These are phyloP conservation scores for Aspergillus brasiliensis DNA, from an alignment of 2,329 filamentous ascomycete genomes.

Conservation along the genomic window DNA sequence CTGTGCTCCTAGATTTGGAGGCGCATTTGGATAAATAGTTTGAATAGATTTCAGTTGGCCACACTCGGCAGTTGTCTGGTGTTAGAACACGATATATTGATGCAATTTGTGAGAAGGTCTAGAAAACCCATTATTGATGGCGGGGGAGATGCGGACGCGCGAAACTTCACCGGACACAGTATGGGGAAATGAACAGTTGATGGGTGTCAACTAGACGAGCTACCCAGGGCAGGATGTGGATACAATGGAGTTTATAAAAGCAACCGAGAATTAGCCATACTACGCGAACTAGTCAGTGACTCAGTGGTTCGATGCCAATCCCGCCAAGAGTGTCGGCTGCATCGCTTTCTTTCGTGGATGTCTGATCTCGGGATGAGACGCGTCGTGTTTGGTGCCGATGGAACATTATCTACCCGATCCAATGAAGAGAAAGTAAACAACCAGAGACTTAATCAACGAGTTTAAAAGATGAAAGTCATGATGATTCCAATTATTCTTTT, in stretches of 20 bases:
- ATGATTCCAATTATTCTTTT: too few species aligned
- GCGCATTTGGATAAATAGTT: slow-evolving; percentile 18
- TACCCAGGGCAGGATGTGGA: neutral
- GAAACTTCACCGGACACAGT: neutral
- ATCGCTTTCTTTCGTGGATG: neutral
- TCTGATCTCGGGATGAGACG: neutral
- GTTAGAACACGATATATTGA: neutral
- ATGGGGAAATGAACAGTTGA: neutral
- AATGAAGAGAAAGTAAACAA: too few species aligned
- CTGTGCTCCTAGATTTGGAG: slow-evolving; percentile 13
- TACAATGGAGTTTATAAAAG: neutral
- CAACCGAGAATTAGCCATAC: neutral
- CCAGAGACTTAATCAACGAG: too few species aligned
- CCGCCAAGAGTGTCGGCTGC: neutral
- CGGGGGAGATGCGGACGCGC: neutral
- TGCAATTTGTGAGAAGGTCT: neutral
- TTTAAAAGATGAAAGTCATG: too few species aligned
- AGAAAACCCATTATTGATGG: too few species aligned
- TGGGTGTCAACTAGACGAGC: neutral
- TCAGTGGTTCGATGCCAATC: neutral
- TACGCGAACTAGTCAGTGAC: neutral
- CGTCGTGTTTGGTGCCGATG: neutral
- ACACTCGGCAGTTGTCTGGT: neutral
- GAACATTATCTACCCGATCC: too few species aligned
- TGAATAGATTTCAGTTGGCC: neutral